Percentiles rank a stretch among this genome's conserved stretches.
These are phyloP conservation scores for Calycina marina DNA, from an alignment of 2,329 filamentous ascomycete genomes.

Conservation along the genomic window DNA sequence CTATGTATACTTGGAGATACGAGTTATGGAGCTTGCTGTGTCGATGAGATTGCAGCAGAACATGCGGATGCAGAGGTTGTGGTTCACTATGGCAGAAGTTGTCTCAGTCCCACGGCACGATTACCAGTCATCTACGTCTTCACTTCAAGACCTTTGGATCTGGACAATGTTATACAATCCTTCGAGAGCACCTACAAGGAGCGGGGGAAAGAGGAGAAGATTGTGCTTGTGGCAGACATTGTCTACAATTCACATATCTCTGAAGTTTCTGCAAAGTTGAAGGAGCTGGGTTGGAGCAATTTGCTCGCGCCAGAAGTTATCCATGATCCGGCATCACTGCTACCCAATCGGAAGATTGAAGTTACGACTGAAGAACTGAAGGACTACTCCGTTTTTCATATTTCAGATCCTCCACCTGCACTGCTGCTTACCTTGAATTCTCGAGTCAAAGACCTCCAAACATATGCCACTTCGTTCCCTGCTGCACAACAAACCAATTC, in stretches of 20 bases:
- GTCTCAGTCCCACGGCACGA: constrained; percentile 76
- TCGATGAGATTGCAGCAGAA: constrained; percentile 92
- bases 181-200: constrained; percentile 54
- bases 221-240: constrained; percentile 79
- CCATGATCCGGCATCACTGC: constrained; percentile 61
- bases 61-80: constrained; percentile 83
- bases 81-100: constrained; percentile 87
- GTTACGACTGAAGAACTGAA: constrained; percentile 25
- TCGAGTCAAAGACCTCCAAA: constrained; percentile 62
- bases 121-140: constrained; percentile 86
- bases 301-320: constrained; percentile 57
- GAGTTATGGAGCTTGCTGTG: constrained; percentile 92
- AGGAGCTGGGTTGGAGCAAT: constrained; percentile 49
- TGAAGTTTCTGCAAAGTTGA: constrained; percentile 38
- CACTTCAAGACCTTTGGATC: constrained; percentile 56
- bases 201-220: constrained; percentile 34
- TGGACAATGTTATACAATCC: constrained; percentile 36
- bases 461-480: constrained; percentile 45
- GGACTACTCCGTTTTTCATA: constrained; percentile 62
- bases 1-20: constrained; percentile 88
- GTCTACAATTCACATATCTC: constrained; percentile 67
- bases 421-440: constrained; percentile 79
- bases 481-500: constrained; percentile 25
- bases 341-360: constrained; percentile 69
- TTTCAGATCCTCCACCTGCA: constrained; percentile 66